Conservation (phyloP, 108 stramenopile genomes). For the Pseudonitzschia delicatissima region DNA sequence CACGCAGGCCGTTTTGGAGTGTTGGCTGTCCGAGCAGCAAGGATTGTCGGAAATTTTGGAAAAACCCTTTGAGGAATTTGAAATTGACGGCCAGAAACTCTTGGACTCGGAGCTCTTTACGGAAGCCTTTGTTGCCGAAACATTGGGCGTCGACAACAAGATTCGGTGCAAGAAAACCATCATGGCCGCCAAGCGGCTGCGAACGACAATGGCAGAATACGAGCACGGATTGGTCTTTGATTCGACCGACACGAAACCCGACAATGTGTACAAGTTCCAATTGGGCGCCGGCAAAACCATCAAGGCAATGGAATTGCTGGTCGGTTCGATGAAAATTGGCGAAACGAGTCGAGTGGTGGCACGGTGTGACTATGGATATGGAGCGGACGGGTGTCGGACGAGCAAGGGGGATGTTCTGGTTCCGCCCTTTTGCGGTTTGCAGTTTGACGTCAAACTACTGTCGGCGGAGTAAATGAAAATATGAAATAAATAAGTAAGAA, state of each 20-base stretch:
- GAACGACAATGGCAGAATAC: constrained; percentile 28
- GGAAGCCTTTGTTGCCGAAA: constrained; percentile 42
- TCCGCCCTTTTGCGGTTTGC: constrained; percentile 57
- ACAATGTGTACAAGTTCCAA: constrained; percentile 22
- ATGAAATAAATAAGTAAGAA: background rate
- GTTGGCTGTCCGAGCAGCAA: constrained; percentile 57
- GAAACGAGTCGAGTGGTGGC: constrained; percentile 34
- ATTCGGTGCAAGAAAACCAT: constrained; percentile 64
- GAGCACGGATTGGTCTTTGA: constrained; percentile 48
- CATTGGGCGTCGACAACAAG: constrained; percentile 36
- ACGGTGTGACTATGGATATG: constrained; percentile 67
- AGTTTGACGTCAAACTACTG: constrained; percentile 43
- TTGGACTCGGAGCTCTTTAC: constrained; percentile 43
- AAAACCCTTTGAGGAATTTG: constrained; percentile 24
- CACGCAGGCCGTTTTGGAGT: constrained; percentile 44
- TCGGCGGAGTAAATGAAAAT: background rate
- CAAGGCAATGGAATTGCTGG: constrained; percentile 39
- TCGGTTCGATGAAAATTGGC: constrained; percentile 44
- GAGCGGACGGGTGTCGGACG: constrained; percentile 50
- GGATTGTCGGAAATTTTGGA: constrained; percentile 34
- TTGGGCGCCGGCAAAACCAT: constrained; percentile 43
- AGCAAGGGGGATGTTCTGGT: constrained; percentile 50
- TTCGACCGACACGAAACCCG: constrained; percentile 15
- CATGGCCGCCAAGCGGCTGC: constrained; percentile 56
- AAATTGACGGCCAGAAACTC: constrained; percentile 41